Base-by-base conservation (phyloP, 2,329 filamentous ascomycete species). In the Aspergillus sp. region DNA sequence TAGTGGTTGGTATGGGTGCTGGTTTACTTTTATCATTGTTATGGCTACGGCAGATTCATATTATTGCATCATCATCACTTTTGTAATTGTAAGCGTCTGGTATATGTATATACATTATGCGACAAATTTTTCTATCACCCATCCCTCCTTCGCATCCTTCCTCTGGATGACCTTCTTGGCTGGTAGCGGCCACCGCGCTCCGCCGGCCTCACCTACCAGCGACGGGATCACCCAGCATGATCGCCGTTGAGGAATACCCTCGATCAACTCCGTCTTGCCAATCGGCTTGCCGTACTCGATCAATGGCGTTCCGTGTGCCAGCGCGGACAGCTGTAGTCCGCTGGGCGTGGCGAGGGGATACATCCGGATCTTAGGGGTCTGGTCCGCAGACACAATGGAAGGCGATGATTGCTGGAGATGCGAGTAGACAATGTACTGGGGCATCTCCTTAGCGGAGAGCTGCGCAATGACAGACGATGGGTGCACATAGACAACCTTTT, bases 231-330 rank as follows among this genome's bases (percentile, higher is more conserved):
- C 90, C 86, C 90, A 96, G 68, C 90, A 92, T 76, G 95, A 89
- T 52, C 93, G 84, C 63, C 78, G 78, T 67, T 81, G 82, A 47
- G 74, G 78, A 52, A 77, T 73, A 0, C 79, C 81, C 10, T 75
- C 77, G 51, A 81, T 77, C 42, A 77, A 75, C 63, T 83, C 81
- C 13, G 90, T 85, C 80, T 95, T 93, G 68, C 95, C 95, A 72
- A 97, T 88, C 1, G 95, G 94, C 80, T 98, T 98, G 3, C 92
- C 91, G 66, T 94, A 92, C 39, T 86, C 86, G 21, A 98, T 75
- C 57, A 99, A 79, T 52, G 92, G 91, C 11, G 95, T 98, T 0
- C 90, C 91, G 72, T 92, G 89, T 5, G 92, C 91, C 57, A 98
- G 81, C 1, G 86, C 87, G 3, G 90, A 86, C 5, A 99, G 83